A percentile compares a stretch with the other conserved stretches of the same genome.
Evolutionary conservation across 345 rosid genomes (phyloP).

Genomic region (Brassica nigra): DNA sequence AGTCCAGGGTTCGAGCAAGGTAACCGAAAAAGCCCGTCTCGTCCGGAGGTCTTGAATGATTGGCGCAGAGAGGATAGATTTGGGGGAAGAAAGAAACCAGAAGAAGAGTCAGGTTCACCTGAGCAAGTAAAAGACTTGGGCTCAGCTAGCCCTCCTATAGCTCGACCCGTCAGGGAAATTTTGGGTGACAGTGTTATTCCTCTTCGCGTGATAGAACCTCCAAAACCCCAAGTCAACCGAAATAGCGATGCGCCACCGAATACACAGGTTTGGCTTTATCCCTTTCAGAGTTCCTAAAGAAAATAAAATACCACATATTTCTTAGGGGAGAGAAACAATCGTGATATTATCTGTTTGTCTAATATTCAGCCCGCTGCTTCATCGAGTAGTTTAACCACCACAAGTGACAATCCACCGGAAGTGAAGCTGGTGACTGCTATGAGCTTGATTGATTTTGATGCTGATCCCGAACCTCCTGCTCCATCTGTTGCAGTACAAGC

Average conservation of each 20-base stretch:
- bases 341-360: background rate
- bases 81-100: constrained; percentile 49
- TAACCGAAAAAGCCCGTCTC: constrained; percentile 43
- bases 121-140: constrained; percentile 64
- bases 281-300: background rate
- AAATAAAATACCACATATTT: background rate
- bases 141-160: constrained; percentile 73
- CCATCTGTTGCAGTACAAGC: constrained; percentile 47
- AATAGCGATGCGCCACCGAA: constrained; percentile 48
- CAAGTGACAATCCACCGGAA: constrained; percentile 64
- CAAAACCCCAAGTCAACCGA: constrained; percentile 65
- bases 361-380: constrained; percentile 67
- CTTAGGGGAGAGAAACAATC: background rate
- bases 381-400: constrained; percentile 66
- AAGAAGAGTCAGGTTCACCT: constrained; percentile 55
- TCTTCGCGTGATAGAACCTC: constrained; percentile 78
- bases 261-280: constrained; percentile 59
- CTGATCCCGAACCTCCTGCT: constrained; percentile 68
- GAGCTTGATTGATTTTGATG: constrained; percentile 94
- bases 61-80: constrained; percentile 96
- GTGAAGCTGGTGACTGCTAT: constrained; percentile 57
- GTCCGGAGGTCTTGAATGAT: constrained; percentile 70
- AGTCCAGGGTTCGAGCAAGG: constrained; percentile 45
- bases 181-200: constrained; percentile 85
- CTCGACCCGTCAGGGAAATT: constrained; percentile 89